phyloP scores from a whole-genome alignment of 495 filamentous ascomycete species.

The Penicillium fimorum region DNA sequence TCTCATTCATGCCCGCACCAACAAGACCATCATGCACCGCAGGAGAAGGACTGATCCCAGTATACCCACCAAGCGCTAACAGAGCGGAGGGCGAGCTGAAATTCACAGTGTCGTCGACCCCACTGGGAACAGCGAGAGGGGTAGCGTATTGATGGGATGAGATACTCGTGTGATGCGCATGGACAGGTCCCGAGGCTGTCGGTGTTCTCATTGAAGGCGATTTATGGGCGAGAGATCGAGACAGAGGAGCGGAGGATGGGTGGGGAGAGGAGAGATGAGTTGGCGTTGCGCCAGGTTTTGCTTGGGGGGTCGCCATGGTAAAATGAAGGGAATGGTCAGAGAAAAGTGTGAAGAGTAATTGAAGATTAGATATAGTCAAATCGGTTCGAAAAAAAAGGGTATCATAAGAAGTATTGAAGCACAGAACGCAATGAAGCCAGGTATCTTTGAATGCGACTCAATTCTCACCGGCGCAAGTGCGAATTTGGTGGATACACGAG shows the following conservation, averaged over 20 bases:
- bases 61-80: conserved; percentile 42
- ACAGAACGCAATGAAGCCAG: conserved; percentile 6
- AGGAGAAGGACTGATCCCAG: conserved; percentile 44
- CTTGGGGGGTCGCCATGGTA: conserved; percentile 47
- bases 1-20: conserved; percentile 42
- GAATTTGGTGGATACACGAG: neutral
- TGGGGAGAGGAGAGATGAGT: conserved; percentile 49
- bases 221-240: conserved; percentile 43
- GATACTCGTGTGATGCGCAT: conserved; percentile 27
- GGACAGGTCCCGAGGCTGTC: conserved; percentile 36
- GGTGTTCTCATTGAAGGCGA: conserved; percentile 47
- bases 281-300: conserved; percentile 46
- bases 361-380: neutral
- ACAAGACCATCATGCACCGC: conserved; percentile 43
- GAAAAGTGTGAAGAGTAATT: neutral
- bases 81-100: conserved; percentile 49
- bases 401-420: conserved; percentile 3
- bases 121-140: conserved; percentile 36
- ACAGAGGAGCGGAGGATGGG: conserved; percentile 39
- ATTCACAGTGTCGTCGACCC: conserved; percentile 42
- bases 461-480: conserved; percentile 1
- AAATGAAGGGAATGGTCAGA: neutral
- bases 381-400: neutral
- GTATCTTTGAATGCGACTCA: conserved; percentile 14
- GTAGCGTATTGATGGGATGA: conserved; percentile 46